phyloP scores from a whole-genome alignment of 371 early-diverging fungal species.

The Syncephalastrum racemosum region DNA sequence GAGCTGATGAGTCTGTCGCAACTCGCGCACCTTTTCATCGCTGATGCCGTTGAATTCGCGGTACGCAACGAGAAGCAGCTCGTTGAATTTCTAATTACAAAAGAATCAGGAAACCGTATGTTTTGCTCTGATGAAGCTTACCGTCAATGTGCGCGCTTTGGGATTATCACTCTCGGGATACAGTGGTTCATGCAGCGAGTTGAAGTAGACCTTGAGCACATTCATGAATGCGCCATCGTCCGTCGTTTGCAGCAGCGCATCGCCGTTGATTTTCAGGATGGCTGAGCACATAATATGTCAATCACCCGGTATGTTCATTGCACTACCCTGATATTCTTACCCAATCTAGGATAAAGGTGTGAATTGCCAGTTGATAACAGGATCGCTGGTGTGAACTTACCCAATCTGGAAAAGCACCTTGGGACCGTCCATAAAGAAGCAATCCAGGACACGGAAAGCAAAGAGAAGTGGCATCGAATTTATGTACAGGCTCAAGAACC shows the following conservation, averaged over 20 bases:
- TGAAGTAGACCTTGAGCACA: constrained; percentile 75
- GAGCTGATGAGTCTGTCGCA: constrained; percentile 84
- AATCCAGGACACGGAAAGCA: constrained; percentile 90
- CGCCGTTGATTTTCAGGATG: constrained; percentile 90
- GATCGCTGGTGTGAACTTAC: constrained; percentile 25
- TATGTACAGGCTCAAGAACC: constrained; percentile 95
- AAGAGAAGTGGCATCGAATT: constrained; percentile 90
- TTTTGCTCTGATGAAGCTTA: constrained; percentile 17
- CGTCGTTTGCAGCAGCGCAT: constrained; percentile 73
- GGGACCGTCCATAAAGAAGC: constrained; percentile 93
- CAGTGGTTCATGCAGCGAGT: constrained; percentile 64
- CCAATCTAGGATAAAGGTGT: too few species aligned
- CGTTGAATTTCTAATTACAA: constrained; percentile 71
- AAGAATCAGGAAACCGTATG: not conserved
- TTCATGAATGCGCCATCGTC: constrained; percentile 94
- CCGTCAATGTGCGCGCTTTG: constrained; percentile 56
- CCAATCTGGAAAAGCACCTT: constrained; percentile 92
- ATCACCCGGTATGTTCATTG: not conserved
- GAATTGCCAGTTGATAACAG: too few species aligned
- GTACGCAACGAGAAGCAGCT: constrained; percentile 87
- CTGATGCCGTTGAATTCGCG: constrained; percentile 88
- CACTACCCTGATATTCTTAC: too few species aligned
- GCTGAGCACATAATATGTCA: constrained; percentile 46
- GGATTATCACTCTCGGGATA: constrained; percentile 52
- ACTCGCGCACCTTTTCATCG: constrained; percentile 73